These are phyloP conservation scores for Protea cynaroides DNA, from an alignment of 164 flowering plant genomes.

Conservation along the genomic window DNA sequence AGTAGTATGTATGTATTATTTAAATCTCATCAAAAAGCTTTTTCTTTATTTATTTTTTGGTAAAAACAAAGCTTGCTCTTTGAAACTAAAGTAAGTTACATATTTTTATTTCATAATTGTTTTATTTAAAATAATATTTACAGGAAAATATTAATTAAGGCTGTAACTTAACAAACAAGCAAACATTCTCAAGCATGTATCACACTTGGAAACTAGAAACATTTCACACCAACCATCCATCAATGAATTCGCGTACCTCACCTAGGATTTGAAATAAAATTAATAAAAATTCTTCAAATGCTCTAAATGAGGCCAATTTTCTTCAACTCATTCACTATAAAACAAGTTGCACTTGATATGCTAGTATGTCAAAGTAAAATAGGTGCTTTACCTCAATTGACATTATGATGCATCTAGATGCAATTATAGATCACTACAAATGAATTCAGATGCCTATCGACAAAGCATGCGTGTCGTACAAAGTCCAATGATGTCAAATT, in stretches of 20 bases:
- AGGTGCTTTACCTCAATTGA: neutral
- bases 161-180: neutral
- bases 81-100: neutral
- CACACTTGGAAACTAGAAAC: neutral
- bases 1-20: too few species aligned
- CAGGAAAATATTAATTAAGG: neutral
- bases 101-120: neutral
- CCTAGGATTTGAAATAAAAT: too few species aligned
- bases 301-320: neutral
- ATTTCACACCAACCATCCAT: neutral
- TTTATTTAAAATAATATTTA: neutral
- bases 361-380: neutral
- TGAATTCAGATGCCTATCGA: neutral
- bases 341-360: neutral
- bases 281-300: neutral
- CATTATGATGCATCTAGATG: neutral
- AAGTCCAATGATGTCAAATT: conserved; percentile 6
- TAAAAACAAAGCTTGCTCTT: neutral
- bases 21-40: too few species aligned
- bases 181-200: neutral
- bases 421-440: conserved; percentile 1
- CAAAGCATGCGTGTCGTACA: neutral
- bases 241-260: neutral
- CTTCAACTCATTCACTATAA: neutral
- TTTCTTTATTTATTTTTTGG: too few species aligned